These are phyloP conservation scores for Aspergillus sp. DNA, from an alignment of 2,329 filamentous ascomycete species.

Conservation along the genomic window DNA sequence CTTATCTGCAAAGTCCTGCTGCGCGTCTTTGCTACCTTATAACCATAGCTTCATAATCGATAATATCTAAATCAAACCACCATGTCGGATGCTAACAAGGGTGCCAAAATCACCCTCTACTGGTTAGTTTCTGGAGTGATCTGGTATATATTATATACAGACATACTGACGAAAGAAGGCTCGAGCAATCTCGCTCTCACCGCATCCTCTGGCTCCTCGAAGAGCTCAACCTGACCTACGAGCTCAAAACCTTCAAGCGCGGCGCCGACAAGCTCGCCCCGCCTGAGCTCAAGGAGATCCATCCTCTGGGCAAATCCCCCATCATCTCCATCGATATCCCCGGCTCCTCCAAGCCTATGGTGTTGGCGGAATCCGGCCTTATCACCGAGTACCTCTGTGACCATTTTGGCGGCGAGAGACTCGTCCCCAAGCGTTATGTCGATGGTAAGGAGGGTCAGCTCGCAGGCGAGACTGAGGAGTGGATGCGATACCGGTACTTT, in stretches of 20 bases:
- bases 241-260: constrained; percentile 75
- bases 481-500: constrained; percentile 60
- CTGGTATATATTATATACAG: neutral
- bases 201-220: constrained; percentile 82
- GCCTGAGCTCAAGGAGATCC: constrained; percentile 68
- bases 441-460: constrained; percentile 51
- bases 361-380: constrained; percentile 76
- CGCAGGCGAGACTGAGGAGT: constrained; percentile 56
- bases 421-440: constrained; percentile 49
- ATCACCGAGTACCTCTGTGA: constrained; percentile 81
- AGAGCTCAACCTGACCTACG: constrained; percentile 73
- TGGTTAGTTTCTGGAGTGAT: constrained; percentile 43
- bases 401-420: constrained; percentile 47
- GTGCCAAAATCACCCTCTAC: constrained; percentile 57
- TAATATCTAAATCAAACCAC: no score
- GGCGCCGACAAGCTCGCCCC: constrained; percentile 63
- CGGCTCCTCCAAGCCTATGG: constrained; percentile 42
- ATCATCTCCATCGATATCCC: constrained; percentile 61
- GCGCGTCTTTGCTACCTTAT: no score
- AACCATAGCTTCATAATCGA: no score
- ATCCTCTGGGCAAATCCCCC: constrained; percentile 84
- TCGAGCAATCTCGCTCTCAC: constrained; percentile 76
- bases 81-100: no score
- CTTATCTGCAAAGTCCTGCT: no score
- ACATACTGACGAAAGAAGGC: constrained; percentile 48